These are phyloP conservation scores for Yamadazyma laniorum DNA, from an alignment of 805 yeast species.

Conservation along the genomic window DNA sequence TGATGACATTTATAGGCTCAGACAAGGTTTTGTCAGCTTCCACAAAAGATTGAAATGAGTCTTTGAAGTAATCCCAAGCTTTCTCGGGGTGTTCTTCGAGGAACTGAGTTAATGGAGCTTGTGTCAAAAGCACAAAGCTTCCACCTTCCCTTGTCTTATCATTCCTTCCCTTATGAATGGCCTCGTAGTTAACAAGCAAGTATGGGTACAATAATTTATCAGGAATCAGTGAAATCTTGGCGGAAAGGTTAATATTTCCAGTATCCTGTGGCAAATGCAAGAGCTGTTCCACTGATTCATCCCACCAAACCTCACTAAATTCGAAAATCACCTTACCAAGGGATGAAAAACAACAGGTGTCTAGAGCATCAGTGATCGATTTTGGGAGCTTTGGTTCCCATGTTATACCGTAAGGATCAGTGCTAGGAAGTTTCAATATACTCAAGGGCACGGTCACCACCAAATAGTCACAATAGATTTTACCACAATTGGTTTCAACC, in stretches of 20 bases:
- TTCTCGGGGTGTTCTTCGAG: slow-evolving; percentile 48
- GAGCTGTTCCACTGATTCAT: slow-evolving; percentile 43
- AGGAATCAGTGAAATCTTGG: slow-evolving; percentile 24
- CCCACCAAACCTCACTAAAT: slow-evolving; percentile 44
- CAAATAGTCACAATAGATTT: slow-evolving; percentile 48
- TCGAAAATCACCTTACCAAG: slow-evolving; percentile 45
- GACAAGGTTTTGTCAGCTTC: slow-evolving; percentile 14
- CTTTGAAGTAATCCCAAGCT: slow-evolving; percentile 60
- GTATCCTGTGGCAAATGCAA: slow-evolving; percentile 18
- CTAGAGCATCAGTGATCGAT: slow-evolving; percentile 19
- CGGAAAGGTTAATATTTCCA: slow-evolving; percentile 8
- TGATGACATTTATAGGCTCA: slow-evolving; percentile 36
- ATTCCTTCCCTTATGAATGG: slow-evolving; percentile 25
- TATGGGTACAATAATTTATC: slow-evolving; percentile 59
- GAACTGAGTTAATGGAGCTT: slow-evolving; percentile 68
- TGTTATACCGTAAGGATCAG: slow-evolving; percentile 44
- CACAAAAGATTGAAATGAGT: slow-evolving; percentile 41
- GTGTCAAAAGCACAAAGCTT: slow-evolving; percentile 63
- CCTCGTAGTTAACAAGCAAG: slow-evolving; percentile 57
- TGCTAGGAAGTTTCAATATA: slow-evolving; percentile 45
- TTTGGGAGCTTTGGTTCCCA: slow-evolving; percentile 27
- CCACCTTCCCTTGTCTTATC: slow-evolving; percentile 31
- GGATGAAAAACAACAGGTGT: slow-evolving; percentile 34
- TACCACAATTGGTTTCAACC: slow-evolving; percentile 35
- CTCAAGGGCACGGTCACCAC: slow-evolving; percentile 81